Evolutionary conservation across 2,329 filamentous ascomycete genomes (phyloP), one percentile per base, ranked within the genome.

Genomic region (Stylonectria norvegica): DNA sequence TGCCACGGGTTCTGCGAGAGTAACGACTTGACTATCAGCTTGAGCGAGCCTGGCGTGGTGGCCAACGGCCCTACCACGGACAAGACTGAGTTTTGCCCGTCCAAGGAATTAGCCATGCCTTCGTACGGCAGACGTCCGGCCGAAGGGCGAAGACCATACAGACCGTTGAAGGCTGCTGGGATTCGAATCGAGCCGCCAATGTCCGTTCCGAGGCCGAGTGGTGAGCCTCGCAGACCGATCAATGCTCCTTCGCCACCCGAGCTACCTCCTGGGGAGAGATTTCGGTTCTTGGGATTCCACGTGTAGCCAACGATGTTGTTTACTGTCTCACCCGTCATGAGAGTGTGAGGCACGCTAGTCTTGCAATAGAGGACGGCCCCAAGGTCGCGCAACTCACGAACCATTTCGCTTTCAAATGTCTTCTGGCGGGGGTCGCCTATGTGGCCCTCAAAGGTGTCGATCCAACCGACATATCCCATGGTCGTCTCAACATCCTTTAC

Each of bases 401-500:
- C 71, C 0, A 79, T 48, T 9, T 70, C 72, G 12, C 38, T 45
- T 52, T 79, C 69, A 12, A 71, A 61, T 1, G 15, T 12, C 14
- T 33, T 36, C 19, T 43, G 32, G 2, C 44, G 43, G 3, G 73
- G 73, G 1, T 74, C 73, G 6, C 20, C 27, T 11, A 27, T 22
- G 4, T 25, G 19, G 14, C 34, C 41, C 15, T 66, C 56, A 47
- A 73, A 73, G 1, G 72, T 68, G 35, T 65, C 63, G 11, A 41
- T 36, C 39, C 39, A 43, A 15, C 65, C 66, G 5, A 77, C 70
- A 49, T 81, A 81, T n/a, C 78, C 79, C n/a, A 81, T 59, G 0
- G 78, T 79, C 2, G 71, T 71, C 44, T 81, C 75, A 2, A 72
- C 55, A 1, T 73, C 78, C 40, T 72, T 72, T 28, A 84, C 67